These are phyloP conservation scores for Hypseocharis bilobata DNA, from an alignment of 441 rosid species.

Conservation along the genomic window DNA sequence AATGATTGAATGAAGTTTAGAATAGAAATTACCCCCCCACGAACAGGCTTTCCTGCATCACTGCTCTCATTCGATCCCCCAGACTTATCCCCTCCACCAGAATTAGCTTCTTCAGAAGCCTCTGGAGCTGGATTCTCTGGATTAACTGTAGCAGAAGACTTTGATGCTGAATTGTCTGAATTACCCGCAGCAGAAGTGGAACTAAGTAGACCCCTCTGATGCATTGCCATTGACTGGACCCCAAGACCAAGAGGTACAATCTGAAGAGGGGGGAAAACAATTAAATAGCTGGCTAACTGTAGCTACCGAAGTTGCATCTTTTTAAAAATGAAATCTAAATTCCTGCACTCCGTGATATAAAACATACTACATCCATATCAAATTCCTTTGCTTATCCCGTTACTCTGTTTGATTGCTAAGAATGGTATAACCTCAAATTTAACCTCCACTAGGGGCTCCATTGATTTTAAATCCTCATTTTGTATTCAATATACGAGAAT, in stretches of 20 bases:
- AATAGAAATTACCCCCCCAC: conserved; percentile 68
- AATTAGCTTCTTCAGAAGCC: conserved; percentile 20
- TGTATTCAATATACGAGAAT: too few relatives aligned
- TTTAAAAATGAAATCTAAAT: not conserved
- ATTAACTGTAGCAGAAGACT: not conserved
- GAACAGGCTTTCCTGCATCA: conserved; percentile 61
- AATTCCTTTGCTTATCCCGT: too few relatives aligned
- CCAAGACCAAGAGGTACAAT: not conserved
- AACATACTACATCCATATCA: not conserved
- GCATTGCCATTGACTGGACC: not conserved
- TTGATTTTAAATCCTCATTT: too few relatives aligned
- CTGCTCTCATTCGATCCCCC: conserved; percentile 41
- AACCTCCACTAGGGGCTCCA: too few relatives aligned
- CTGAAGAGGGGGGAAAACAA: not conserved
- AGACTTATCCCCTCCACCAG: conserved; percentile 41
- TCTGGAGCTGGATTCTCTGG: conserved; percentile 18
- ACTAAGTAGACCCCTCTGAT: conserved; percentile 2
- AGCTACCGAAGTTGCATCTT: not conserved
- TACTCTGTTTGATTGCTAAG: too few relatives aligned
- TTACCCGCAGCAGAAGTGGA: not conserved
- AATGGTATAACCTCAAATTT: too few relatives aligned
- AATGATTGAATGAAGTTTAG: not conserved
- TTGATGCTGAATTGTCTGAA: too few relatives aligned
- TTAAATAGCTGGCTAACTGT: not conserved
- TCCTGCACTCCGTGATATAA: not conserved